Percentiles rank a stretch among this genome's conserved stretches.
phyloP scores from a whole-genome alignment of 2,329 filamentous ascomycete genomes.

The Dothidotthia symphoricarpi region DNA sequence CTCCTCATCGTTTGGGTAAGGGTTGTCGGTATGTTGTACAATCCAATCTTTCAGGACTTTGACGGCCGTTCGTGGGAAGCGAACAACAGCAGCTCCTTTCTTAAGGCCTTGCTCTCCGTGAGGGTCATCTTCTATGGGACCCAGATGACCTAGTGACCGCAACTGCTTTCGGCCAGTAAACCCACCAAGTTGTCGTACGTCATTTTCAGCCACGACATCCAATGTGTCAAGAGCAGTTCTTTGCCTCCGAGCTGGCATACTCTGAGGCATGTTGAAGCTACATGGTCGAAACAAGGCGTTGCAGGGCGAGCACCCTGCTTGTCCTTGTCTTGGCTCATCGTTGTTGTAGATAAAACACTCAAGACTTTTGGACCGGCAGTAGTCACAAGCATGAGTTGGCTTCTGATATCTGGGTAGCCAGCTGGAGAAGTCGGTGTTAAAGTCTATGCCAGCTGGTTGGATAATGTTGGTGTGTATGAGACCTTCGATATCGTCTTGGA shows the following conservation, averaged over 20 bases:
- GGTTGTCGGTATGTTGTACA: slow-evolving; percentile 73
- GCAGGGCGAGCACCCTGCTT: slow-evolving; percentile 48
- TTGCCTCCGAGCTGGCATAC: slow-evolving; percentile 29
- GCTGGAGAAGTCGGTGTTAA: slow-evolving; percentile 46
- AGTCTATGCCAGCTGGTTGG: slow-evolving; percentile 22
- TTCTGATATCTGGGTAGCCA: slow-evolving; percentile 51
- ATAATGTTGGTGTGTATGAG: slow-evolving; percentile 5
- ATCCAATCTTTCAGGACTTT: slow-evolving; percentile 84
- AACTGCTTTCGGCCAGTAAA: slow-evolving; percentile 42
- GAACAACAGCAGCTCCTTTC: slow-evolving; percentile 36
- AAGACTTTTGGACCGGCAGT: slow-evolving; percentile 48
- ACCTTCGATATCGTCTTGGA: slow-evolving; percentile 3
- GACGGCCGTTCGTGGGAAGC: slow-evolving; percentile 77
- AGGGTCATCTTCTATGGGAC: slow-evolving; percentile 36
- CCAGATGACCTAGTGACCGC: slow-evolving; percentile 36
- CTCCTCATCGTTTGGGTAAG: slow-evolving; percentile 84
- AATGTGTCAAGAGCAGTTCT: slow-evolving; percentile 48
- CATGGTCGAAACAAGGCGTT: slow-evolving; percentile 50
- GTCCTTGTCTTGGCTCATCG: slow-evolving; percentile 40
- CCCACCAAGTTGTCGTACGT: slow-evolving; percentile 31
- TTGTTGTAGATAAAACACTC: slow-evolving; percentile 48
- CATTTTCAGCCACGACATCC: slow-evolving; percentile 48
- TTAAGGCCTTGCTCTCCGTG: slow-evolving; percentile 28
- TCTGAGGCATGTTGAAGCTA: slow-evolving; percentile 45
- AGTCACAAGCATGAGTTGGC: slow-evolving; percentile 48